Evolutionary conservation across 768 basidiomycete species (phyloP).

Genomic region (Lactarius quietus): DNA sequence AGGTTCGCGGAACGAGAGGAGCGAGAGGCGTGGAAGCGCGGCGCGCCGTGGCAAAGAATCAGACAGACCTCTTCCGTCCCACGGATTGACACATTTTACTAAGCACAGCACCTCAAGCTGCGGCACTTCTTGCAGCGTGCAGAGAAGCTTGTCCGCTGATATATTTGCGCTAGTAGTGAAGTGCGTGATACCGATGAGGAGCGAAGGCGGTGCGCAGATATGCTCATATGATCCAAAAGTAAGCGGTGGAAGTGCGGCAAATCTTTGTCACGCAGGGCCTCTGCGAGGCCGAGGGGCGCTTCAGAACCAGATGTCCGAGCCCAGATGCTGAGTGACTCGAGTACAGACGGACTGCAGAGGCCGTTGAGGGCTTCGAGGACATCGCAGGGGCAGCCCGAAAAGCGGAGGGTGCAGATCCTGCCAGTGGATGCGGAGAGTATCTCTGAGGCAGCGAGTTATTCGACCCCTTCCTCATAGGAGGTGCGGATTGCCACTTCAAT

Average conservation of each 20-base stretch:
- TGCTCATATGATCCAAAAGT: background rate
- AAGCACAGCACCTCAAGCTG: conserved; percentile 12
- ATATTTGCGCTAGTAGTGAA: conserved; percentile 10
- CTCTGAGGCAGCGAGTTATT: conserved; percentile 12
- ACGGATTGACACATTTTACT: too few species aligned
- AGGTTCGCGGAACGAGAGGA: conserved; percentile 11
- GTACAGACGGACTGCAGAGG: conserved; percentile 16
- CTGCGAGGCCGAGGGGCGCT: conserved; percentile 1
- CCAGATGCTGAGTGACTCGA: conserved; percentile 5
- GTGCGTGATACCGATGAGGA: conserved; percentile 6
- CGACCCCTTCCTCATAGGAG: background rate
- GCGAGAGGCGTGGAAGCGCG: conserved; percentile 4
- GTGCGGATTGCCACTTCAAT: too few species aligned
- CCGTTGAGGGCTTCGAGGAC: conserved; percentile 10
- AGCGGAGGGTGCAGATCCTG: conserved; percentile 11
- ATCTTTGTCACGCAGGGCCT: conserved; percentile 2
- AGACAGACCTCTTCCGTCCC: too few species aligned
- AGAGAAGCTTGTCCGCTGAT: background rate
- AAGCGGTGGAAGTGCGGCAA: conserved; percentile 9
- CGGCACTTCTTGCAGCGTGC: conserved; percentile 9
- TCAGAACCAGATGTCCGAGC: conserved; percentile 1
- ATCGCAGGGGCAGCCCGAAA: conserved; percentile 6
- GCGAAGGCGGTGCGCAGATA: conserved; percentile 11
- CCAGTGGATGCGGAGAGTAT: conserved; percentile 12
- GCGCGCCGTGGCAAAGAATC: too few species aligned